Evolutionary conservation across 768 basidiomycete species (phyloP), one percentile per base, ranked within the genome.

Genomic region (Vishniacozyma victoriae): DNA sequence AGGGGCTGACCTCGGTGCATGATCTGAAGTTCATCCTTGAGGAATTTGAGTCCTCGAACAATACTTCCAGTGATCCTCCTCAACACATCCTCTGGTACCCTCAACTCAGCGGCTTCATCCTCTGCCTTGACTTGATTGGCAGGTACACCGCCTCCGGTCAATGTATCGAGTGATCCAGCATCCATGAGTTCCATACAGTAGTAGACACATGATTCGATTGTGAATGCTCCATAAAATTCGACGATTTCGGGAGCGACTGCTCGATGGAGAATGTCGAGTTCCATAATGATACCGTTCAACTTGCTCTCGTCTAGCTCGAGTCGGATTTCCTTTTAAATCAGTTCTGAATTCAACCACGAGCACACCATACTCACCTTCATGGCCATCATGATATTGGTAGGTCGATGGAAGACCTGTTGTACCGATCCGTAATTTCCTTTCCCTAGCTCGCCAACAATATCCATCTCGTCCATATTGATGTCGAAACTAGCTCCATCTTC

Each of bases 171-270:
- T 33, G 84, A 86, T n/a, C 92, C 91, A 11, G 91, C 92, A 69
- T 99, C 93, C 95, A 99, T 99, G 74, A 84, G 88, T 76, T 99
- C 95, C 92, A 97, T 97, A 74, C 92, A 97, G 72, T 95, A 96
- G 74, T 99, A 96, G 19, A 99, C 95, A 71, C 93, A 99, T n/a
- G 88, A 88, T 69, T 99, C 95, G 73, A 95, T 91, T 73, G 95
- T 96, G 76, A 99, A 99, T 3, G 95, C 95, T 36, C 95, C 95
- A 69, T 93, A 97, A 62, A 99, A 99, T 53, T 97, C 95, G 63
- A 99, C 88, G 57, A 97, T 97, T 65, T 87, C 83, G 2, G 86
- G 86, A 7, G 86, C 83, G 36, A 84, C 79, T 3, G 92, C 92
- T 22, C 91, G 87, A 72, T 99, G 95, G 5, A 99, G 81, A 57